A percentile compares a stretch with the other conserved stretches of the same genome.
Evolutionary conservation across 805 yeast species (phyloP).

Genomic region (Ogataea thermomethanolica): DNA sequence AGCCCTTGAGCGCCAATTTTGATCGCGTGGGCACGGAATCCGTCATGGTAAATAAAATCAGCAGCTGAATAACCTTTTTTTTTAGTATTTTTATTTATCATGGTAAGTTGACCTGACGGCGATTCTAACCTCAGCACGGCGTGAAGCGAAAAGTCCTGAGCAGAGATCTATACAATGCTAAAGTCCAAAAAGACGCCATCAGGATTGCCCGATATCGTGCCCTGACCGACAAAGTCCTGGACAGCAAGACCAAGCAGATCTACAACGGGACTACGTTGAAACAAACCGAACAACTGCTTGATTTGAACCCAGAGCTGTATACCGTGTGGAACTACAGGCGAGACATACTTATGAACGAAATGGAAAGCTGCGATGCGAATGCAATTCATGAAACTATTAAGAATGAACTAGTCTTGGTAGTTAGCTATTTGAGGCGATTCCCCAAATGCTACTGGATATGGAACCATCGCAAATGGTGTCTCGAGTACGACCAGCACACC

Average conservation of each 20-base stretch:
- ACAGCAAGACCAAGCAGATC: conserved; percentile 25
- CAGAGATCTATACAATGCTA: conserved; percentile 51
- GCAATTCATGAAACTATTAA: conserved; percentile 36
- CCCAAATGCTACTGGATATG: conserved; percentile 98
- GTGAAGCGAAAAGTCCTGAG: conserved; percentile 57
- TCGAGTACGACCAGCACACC: conserved; percentile 46
- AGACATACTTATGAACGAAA: conserved; percentile 48
- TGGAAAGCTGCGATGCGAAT: conserved; percentile 24
- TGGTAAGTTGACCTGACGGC: conserved; percentile 2
- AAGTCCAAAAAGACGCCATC: conserved; percentile 53
- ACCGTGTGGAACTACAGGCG: conserved; percentile 89
- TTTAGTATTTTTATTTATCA: background rate
- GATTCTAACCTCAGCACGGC: conserved; percentile 50
- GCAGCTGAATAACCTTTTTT: no score
- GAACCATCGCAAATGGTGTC: conserved; percentile 87
- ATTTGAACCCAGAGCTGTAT: conserved; percentile 80
- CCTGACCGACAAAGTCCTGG: conserved; percentile 44
- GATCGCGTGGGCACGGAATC: conserved; percentile 37
- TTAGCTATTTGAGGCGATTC: conserved; percentile 52
- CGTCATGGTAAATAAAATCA: conserved; percentile 3
- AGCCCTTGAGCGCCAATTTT: conserved; percentile 66
- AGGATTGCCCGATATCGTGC: conserved; percentile 55
- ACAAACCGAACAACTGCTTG: conserved; percentile 54
- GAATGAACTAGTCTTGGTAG: conserved; percentile 59
- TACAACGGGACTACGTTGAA: conserved; percentile 42